Evolutionary conservation across 2,329 filamentous ascomycete species (phyloP).

Genomic region (Colletotrichum chlorophyti): DNA sequence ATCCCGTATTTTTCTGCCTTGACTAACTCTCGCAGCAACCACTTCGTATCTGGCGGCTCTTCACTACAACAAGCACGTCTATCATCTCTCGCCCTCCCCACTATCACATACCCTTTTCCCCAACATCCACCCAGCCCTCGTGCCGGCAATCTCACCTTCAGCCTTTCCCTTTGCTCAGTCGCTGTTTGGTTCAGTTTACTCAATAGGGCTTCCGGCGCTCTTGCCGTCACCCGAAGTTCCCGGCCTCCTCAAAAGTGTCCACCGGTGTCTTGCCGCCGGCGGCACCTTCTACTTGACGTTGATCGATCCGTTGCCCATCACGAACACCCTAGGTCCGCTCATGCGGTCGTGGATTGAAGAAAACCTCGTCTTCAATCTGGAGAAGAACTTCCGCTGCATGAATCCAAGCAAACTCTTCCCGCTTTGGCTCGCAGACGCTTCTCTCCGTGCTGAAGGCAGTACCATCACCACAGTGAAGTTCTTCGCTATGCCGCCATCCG

Average conservation of each 20-base stretch:
- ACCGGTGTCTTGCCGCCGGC: conserved; percentile 59
- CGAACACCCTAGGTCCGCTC: conserved; percentile 59
- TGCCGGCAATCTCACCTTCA: conserved; percentile 44
- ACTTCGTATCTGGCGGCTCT: conserved; percentile 56
- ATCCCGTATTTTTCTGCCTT: conserved; percentile 20
- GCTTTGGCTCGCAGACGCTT: conserved; percentile 63
- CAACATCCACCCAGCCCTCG: conserved; percentile 47
- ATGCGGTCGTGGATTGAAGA: conserved; percentile 68
- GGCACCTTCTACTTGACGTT: conserved; percentile 66
- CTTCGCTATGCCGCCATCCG: conserved; percentile 48
- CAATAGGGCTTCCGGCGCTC: conserved; percentile 62
- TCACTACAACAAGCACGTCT: conserved; percentile 47
- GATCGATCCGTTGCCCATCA: conserved; percentile 67
- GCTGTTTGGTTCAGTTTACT: conserved; percentile 57
- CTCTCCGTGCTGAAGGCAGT: conserved; percentile 55
- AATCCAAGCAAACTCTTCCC: conserved; percentile 66
- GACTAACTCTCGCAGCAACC: conserved; percentile 45
- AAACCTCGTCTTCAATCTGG: conserved; percentile 65
- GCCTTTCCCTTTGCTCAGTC: conserved; percentile 46
- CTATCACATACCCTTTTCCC: conserved; percentile 45
- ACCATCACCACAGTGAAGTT: conserved; percentile 56
- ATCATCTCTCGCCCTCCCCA: conserved; percentile 53
- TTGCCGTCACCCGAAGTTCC: conserved; percentile 65
- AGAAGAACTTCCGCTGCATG: conserved; percentile 63
- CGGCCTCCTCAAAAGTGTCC: conserved; percentile 60